Evolutionary conservation across 768 basidiomycete species (phyloP), one percentile per base, ranked within the genome.

Genomic region (Daedaleopsis nitida): DNA sequence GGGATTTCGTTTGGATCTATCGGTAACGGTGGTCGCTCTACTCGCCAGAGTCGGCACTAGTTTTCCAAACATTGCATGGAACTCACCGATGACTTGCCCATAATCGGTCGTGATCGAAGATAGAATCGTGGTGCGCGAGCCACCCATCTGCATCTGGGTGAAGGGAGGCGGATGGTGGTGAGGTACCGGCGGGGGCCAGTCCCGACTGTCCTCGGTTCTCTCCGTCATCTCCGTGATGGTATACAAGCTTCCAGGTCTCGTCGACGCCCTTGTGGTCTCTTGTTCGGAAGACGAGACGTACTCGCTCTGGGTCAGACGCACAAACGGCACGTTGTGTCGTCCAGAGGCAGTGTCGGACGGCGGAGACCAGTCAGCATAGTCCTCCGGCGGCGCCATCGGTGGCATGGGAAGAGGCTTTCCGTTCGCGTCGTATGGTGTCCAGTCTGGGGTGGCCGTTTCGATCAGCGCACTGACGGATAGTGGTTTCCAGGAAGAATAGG

Each of bases 181-280:
- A n/a, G n/a, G n/a, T n/a, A n/a, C n/a, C n/a, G n/a, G n/a, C n/a
- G n/a, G n/a, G n/a, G n/a, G n/a, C 64, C 64, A 63, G 27, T 60
- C 65, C 17, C 35, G 56, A 32, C 48, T 63, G 23, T 66, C 58
- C 50, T 68, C 87, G 38, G 88, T 86, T 37, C 79, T 78, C 69
- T 91, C 89, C 16, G 88, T 86, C 49, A 72, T 74, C 73, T 92
- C 89, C 23, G 82, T 79, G 60, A 92, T 92, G 5, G 86, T 88
- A 60, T 83, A 87, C 60, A 90, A 74, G 56, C 35, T 76, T 73
- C 59, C 37, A 32, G 53, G 58, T 39, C 19, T 63, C n/a, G 43
- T 60, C 5, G 55, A 64, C 12, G 62, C 54, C 34, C 56, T 34
- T 16, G 53, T 58, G 0, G 62, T 63, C 42, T 58, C 62, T 37